These are phyloP conservation scores for Alternaria ventricosa DNA, from an alignment of 2,329 filamentous ascomycete species.

Conservation along the genomic window DNA sequence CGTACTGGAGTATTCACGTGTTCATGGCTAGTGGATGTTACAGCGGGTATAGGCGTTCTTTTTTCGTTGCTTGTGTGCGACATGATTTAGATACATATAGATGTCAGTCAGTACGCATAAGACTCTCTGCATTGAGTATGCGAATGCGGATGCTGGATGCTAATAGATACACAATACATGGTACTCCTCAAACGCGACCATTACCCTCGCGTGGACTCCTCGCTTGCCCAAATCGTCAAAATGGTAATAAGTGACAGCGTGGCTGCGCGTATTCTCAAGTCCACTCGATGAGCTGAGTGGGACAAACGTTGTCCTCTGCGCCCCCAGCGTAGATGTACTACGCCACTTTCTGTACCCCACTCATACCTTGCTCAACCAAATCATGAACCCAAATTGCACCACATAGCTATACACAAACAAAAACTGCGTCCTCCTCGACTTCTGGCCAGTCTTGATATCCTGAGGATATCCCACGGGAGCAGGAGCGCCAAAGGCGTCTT, in stretches of 20 bases:
- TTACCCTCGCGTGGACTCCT: neutral
- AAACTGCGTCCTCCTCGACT: slow-evolving; percentile 41
- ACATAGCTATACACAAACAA: slow-evolving; percentile 75
- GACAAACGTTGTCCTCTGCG: neutral
- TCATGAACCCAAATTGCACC: slow-evolving; percentile 95
- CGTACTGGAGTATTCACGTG: neutral
- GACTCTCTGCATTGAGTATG: neutral
- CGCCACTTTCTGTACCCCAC: neutral
- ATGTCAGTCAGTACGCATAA: neutral
- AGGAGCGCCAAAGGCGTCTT: slow-evolving; percentile 34
- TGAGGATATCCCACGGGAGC: slow-evolving; percentile 63
- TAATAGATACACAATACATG: neutral
- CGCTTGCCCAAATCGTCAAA: neutral
- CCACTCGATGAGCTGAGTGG: neutral
- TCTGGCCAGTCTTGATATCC: slow-evolving; percentile 75
- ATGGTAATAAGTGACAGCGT: neutral
- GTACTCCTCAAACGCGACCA: neutral
- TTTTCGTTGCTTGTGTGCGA: neutral
- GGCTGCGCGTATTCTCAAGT: neutral
- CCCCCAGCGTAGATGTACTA: neutral
- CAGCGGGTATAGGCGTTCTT: neutral
- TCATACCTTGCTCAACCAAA: slow-evolving; percentile 64
- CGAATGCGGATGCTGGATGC: neutral
- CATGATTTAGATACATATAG: neutral
- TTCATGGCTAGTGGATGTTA: neutral